Evolutionary conservation across 2,329 filamentous ascomycete genomes (phyloP).

Genomic region (Fusarium stilboides): DNA sequence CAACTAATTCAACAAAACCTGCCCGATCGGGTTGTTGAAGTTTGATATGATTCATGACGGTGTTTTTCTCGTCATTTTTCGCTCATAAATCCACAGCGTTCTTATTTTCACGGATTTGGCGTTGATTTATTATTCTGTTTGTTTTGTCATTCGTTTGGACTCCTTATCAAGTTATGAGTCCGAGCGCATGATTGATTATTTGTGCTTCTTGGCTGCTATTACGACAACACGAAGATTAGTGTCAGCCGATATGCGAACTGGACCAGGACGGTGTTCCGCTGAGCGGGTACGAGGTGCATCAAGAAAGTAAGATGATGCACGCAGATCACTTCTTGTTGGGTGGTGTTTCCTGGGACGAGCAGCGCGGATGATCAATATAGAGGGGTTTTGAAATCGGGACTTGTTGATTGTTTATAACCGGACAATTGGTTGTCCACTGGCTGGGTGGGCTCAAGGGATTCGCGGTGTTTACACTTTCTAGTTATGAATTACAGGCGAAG

Average conservation of each 20-base stretch:
- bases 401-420: constrained; percentile 8
- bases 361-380: constrained; percentile 17
- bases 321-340: neutral
- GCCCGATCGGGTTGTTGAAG: constrained; percentile 49
- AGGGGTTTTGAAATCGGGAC: neutral
- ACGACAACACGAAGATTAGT: neutral
- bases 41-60: constrained; percentile 45
- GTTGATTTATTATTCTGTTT: constrained; percentile 28
- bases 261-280: neutral
- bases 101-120: constrained; percentile 27
- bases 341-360: constrained; percentile 18
- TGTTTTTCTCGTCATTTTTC: constrained; percentile 33
- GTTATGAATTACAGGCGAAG: constrained; percentile 20
- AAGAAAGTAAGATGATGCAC: neutral
- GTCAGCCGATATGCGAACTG: neutral
- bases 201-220: constrained; percentile 8
- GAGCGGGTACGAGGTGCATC: neutral
- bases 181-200: constrained; percentile 10
- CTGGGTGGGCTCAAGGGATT: constrained; percentile 1
- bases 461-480: constrained; percentile 24
- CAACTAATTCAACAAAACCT: constrained; percentile 49
- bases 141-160: constrained; percentile 26
- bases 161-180: neutral
- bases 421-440: constrained; percentile 7
- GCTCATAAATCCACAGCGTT: constrained; percentile 36